A percentile compares a stretch with the other conserved stretches of the same genome.
phyloP scores from a whole-genome alignment of 1,284 basidiomycete species.

The Naganishia albida region DNA sequence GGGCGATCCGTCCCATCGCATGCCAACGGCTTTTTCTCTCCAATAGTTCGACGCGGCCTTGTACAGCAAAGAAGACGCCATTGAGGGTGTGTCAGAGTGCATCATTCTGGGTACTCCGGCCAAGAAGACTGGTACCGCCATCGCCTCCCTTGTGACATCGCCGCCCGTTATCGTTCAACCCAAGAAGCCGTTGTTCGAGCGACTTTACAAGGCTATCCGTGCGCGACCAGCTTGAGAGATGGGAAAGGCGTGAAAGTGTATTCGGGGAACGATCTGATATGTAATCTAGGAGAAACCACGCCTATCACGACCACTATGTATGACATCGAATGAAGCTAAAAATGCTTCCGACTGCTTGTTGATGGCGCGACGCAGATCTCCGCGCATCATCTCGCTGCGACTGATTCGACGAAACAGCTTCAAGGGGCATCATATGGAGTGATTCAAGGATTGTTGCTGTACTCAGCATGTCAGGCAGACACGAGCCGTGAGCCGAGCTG shows the following conservation, averaged over 20 bases:
- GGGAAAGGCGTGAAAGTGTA: too few relatives aligned
- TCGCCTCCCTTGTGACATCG: slow-evolving; percentile 68
- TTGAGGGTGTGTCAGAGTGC: slow-evolving; percentile 96
- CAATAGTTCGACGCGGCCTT: slow-evolving; percentile 86
- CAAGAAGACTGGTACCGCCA: slow-evolving; percentile 89
- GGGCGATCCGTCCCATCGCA: background rate
- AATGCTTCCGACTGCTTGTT: too few relatives aligned
- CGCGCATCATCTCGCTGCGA: too few relatives aligned
- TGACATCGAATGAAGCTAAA: background rate
- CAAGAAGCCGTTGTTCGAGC: slow-evolving; percentile 62
- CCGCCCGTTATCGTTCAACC: slow-evolving; percentile 61
- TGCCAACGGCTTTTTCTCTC: background rate
- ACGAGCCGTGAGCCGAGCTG: too few relatives aligned
- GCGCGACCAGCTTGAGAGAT: slow-evolving; percentile 11
- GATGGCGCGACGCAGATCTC: too few relatives aligned
- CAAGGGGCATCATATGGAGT: too few relatives aligned
- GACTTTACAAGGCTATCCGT: slow-evolving; percentile 20
- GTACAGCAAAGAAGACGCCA: slow-evolving; percentile 91
- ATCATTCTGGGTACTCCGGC: slow-evolving; percentile 99
- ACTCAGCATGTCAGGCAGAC: too few relatives aligned
- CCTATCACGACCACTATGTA: background rate
- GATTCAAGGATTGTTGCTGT: too few relatives aligned
- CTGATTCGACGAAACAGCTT: too few relatives aligned
- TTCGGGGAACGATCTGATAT: too few relatives aligned
- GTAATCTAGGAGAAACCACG: too few relatives aligned